Evolutionary conservation across 1,139 yeast genomes (phyloP), one percentile per base, ranked within the genome.

Genomic region (Suhomyces coccinellae): DNA sequence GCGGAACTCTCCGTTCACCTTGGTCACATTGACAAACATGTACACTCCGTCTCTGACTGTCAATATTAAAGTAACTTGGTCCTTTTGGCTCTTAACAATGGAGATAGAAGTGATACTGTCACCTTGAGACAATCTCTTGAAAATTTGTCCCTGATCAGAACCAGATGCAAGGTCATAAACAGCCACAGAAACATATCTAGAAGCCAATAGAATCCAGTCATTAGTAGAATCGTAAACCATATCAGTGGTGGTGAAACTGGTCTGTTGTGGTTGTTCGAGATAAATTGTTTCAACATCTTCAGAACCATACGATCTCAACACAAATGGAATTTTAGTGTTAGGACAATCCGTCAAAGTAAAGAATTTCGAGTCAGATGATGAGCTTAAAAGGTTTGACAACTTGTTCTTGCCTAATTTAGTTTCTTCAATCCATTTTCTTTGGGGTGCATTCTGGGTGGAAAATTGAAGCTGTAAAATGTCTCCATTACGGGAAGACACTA

Each of bases 1-100:
- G 0, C 46, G 20, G 20, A 65, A 56, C 0, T 29, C 30, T 2
- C 49, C 44, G 27, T 48, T 48, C 4, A 7, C 29, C 30, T 41
- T 45, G n/a, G 59, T 44, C 15, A 65, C 37, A 32, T 61, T 55
- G 8, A 70, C 54, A 39, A 65, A 59, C 57, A 77, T 65, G 54
- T 83, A 86, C 22, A 69, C 72, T 0, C 91, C 90, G 62, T 85
- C 93, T 57, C 86, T 73, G 29, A 83, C 77, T 0, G 88, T 80
- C 12, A 82, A 56, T 9, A 79, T 63, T 4, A 73, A 49, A 2
- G 58, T 56, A 0, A 62, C 27, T 2, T 50, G 40, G 8, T 56
- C 53, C 0, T 49, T 27, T 0, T 44, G 39, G 2, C 61, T 48
- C 26, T 67, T 62, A 1, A 82, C 55, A 2, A 71, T 55, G 6